Conservation (phyloP, 2,329 filamentous ascomycete species). For the Zasmidium cellare region DNA sequence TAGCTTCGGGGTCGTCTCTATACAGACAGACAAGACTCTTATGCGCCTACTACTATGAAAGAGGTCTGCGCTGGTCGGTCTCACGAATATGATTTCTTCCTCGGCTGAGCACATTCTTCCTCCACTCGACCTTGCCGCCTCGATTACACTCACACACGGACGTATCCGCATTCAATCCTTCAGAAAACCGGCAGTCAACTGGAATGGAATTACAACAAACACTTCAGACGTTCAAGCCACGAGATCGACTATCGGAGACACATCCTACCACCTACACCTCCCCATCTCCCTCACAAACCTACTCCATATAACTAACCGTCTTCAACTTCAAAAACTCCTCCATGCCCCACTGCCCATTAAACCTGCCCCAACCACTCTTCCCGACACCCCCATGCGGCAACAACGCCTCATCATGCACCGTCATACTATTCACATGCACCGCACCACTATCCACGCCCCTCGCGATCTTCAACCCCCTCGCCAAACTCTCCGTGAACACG, state of each 20-base stretch:
- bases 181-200: too few relatives aligned
- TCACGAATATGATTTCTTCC: not conserved
- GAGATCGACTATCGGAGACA: too few relatives aligned
- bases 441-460: conserved; percentile 60
- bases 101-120: not conserved
- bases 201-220: too few relatives aligned
- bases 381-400: conserved; percentile 53
- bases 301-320: conserved; percentile 31
- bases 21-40: not conserved
- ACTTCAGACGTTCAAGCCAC: too few relatives aligned
- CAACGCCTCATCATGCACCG: conserved; percentile 49
- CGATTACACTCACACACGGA: too few relatives aligned
- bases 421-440: conserved; percentile 55
- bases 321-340: conserved; percentile 24
- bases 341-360: conserved; percentile 20
- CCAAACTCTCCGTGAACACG: conserved; percentile 71
- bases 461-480: conserved; percentile 44
- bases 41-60: not conserved
- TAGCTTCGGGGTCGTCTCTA: not conserved
- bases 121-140: too few relatives aligned
- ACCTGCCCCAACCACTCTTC: conserved; percentile 45
- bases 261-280: too few relatives aligned
- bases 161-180: too few relatives aligned
- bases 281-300: not conserved
- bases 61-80: not conserved